These are phyloP conservation scores for Antrodiella citrinella DNA, from an alignment of 768 basidiomycete genomes.

Conservation along the genomic window DNA sequence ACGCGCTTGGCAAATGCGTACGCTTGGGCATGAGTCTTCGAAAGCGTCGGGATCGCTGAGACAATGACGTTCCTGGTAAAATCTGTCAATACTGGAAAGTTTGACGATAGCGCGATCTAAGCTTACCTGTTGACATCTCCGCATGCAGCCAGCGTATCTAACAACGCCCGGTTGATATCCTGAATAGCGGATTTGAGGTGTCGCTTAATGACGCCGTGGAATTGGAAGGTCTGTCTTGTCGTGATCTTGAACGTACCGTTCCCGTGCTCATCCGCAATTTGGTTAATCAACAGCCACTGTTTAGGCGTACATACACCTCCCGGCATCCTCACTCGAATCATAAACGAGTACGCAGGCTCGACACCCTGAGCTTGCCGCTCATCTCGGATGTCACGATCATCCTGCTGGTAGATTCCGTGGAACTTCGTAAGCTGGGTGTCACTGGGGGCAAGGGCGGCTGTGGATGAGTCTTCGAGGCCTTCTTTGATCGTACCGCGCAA, in stretches of 20 bases:
- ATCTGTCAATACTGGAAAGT: conserved; percentile 3
- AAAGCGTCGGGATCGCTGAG: conserved; percentile 84
- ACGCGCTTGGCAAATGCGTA: conserved; percentile 78
- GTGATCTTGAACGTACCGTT: conserved; percentile 95
- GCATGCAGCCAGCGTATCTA: conserved; percentile 97
- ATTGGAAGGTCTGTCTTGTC: conserved; percentile 97
- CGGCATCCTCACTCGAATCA: conserved; percentile 96
- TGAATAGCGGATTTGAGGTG: conserved; percentile 96
- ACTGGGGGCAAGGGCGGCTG: conserved; percentile 84
- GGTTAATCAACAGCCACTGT: conserved; percentile 95
- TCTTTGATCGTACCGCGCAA: conserved; percentile 93
- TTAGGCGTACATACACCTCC: conserved; percentile 87
- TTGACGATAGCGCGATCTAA: background rate
- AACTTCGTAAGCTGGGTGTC: conserved; percentile 98
- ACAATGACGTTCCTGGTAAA: conserved; percentile 74
- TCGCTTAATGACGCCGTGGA: conserved; percentile 97
- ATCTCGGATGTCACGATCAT: conserved; percentile 97
- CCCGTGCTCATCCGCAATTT: conserved; percentile 93
- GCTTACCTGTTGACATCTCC: conserved; percentile 91
- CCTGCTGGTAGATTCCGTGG: conserved; percentile 94
- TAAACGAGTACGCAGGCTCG: conserved; percentile 95
- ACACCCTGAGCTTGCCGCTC: conserved; percentile 88
- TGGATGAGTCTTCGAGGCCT: conserved; percentile 77
- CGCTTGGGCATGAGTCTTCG: conserved; percentile 77
- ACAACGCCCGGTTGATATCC: conserved; percentile 81